Evolutionary conservation across 805 yeast species (phyloP), one percentile per base, ranked within the genome.

Genomic region (Nakazawaea siamensis): DNA sequence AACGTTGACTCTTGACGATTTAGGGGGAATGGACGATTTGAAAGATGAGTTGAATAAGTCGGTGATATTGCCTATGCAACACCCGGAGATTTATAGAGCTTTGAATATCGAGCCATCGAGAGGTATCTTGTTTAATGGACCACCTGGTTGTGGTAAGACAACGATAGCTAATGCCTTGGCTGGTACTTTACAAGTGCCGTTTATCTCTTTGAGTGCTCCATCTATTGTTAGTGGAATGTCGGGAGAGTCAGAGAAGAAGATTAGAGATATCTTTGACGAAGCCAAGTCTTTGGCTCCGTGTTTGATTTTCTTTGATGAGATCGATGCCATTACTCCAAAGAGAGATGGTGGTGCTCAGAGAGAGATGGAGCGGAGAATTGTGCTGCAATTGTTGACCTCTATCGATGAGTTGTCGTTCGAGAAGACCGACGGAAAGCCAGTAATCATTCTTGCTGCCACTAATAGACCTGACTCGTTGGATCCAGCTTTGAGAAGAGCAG

Each of bases 61-160:
- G 25, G 81, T 92, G 1, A 96, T 94, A 1, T 66, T 90, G 62
- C 98, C 98, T 1, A 78, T 92, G 21, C 58, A 83, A 15, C 97
- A 92, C 49, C 97, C 97, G 0, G 98, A 92, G 55, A 83, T 92
- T 2, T 92, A 85, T 52, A 44, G 64, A 17, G 68, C 88, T 6
- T 80, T 95, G 0, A 97, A 97, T 18, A 88, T 88, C 11, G 95
- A 86, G 45, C 97, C 97, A 13, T 95, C 97, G 14, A 68, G 96
- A 38, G 98, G 98, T 24, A 76, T 90, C n/a, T 60, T 90, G 12
- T 58, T 90, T 10, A 95, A 90, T 55, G 98, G 98, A 0, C 98
- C 98, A 0, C 98, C 97, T 2, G 98, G 98, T 12, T 92, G 98
- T 64, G 98, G 98, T 54, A 92, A 92, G 50, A 92, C 98, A 0